These are phyloP conservation scores for Leishmania guyanensis DNA, from an alignment of 208 protist genomes.

Conservation along the genomic window DNA sequence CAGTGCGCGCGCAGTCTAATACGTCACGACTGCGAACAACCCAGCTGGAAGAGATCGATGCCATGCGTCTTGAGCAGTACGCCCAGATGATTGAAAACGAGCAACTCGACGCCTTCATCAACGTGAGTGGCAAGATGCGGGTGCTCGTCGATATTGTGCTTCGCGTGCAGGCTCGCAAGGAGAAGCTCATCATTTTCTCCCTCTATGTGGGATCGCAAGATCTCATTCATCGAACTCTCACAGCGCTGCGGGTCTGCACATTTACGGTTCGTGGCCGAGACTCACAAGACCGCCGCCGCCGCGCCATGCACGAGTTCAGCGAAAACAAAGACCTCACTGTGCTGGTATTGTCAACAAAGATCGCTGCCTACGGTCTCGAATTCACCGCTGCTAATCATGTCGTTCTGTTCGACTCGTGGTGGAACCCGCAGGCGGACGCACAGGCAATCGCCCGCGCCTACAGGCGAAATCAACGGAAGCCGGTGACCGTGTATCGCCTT, in stretches of 20 bases:
- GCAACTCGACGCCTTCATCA: slow-evolving; percentile 51
- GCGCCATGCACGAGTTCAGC: slow-evolving; percentile 67
- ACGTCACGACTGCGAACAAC: not conserved
- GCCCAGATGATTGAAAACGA: slow-evolving; percentile 46
- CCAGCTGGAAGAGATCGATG: slow-evolving; percentile 40
- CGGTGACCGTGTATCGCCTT: slow-evolving; percentile 97
- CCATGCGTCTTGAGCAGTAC: slow-evolving; percentile 40
- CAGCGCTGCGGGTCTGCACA: slow-evolving; percentile 46
- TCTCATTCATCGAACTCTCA: slow-evolving; percentile 71
- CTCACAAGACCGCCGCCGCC: slow-evolving; percentile 53
- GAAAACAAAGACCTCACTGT: slow-evolving; percentile 44
- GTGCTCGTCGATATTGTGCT: slow-evolving; percentile 68
- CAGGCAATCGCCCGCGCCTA: slow-evolving; percentile 97
- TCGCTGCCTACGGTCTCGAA: slow-evolving; percentile 98
- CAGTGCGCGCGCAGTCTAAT: not conserved
- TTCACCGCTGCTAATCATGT: slow-evolving; percentile 98
- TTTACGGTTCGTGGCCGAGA: slow-evolving; percentile 77
- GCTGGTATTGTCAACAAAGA: slow-evolving; percentile 96
- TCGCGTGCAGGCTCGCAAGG: slow-evolving; percentile 37
- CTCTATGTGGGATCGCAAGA: slow-evolving; percentile 86
- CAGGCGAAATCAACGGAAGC: slow-evolving; percentile 97
- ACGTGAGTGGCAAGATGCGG: slow-evolving; percentile 78
- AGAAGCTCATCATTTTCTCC: slow-evolving; percentile 90
- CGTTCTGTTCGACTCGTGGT: slow-evolving; percentile 98
- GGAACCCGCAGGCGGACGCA: slow-evolving; percentile 98